Percentiles rank a stretch among this genome's conserved stretches.
Conservation (phyloP, 306 rosid genomes). For the Cercis canadensis region DNA sequence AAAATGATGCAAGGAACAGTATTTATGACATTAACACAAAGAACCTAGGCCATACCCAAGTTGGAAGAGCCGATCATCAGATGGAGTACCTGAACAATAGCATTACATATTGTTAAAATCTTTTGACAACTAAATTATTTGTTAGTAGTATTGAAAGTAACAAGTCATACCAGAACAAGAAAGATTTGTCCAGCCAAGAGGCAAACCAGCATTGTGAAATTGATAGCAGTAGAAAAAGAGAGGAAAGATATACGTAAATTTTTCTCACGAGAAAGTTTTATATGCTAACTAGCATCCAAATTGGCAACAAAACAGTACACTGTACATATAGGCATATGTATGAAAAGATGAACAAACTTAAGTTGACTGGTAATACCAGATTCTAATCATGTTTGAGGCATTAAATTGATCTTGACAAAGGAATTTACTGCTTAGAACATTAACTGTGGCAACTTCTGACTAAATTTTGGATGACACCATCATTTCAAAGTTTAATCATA, state of each 20-base stretch:
- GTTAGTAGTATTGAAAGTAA: neutral
- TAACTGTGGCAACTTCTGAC: neutral
- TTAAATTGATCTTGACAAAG: neutral
- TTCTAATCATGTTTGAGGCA: neutral
- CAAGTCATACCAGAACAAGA: neutral
- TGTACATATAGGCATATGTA: neutral
- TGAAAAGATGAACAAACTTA: neutral
- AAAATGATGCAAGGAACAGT: neutral
- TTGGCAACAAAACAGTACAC: neutral
- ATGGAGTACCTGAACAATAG: slow-evolving; percentile 68
- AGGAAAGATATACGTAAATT: neutral
- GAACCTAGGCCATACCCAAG: slow-evolving; percentile 57
- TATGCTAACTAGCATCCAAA: neutral
- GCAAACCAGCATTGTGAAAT: neutral
- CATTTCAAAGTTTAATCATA: neutral
- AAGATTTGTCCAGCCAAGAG: neutral
- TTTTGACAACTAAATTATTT: neutral
- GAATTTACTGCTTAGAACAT: neutral
- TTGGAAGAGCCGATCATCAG: slow-evolving; percentile 69
- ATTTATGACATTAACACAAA: slow-evolving; percentile 14
- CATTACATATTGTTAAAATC: slow-evolving; percentile 22
- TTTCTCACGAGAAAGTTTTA: neutral
- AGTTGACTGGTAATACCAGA: neutral
- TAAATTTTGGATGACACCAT: neutral
- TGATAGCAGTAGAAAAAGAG: neutral